Evolutionary conservation across 2,329 filamentous ascomycete species (phyloP).

Genomic region (Zasmidium cellare): DNA sequence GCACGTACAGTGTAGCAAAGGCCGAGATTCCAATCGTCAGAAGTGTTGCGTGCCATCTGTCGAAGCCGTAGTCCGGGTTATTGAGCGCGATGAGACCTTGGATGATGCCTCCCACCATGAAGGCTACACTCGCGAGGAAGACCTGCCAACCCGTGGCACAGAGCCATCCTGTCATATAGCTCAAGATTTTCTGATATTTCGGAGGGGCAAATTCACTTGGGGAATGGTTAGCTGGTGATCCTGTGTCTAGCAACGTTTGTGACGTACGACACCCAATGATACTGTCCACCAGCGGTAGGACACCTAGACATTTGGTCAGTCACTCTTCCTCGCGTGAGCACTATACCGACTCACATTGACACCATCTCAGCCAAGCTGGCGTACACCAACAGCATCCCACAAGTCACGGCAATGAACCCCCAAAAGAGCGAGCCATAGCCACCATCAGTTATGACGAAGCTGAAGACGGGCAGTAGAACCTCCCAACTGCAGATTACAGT

Average conservation of each 20-base stretch:
- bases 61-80: conserved; percentile 14
- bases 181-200: conserved; percentile 24
- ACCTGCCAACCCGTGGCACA: conserved; percentile 41
- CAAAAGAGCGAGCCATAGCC: conserved; percentile 25
- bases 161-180: conserved; percentile 31
- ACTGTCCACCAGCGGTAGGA: conserved; percentile 23
- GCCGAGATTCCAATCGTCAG: conserved; percentile 32
- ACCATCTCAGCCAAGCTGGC: conserved; percentile 23
- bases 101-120: conserved; percentile 38
- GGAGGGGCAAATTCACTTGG: conserved; percentile 28
- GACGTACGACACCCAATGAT: not conserved
- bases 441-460: conserved; percentile 20
- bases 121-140: conserved; percentile 43
- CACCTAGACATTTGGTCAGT: conserved; percentile 14
- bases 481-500: conserved; percentile 1
- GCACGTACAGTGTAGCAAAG: conserved; percentile 17
- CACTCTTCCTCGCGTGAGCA: too few species aligned
- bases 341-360: conserved; percentile 6
- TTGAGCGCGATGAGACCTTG: conserved; percentile 17
- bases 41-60: conserved; percentile 46
- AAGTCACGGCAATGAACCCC: conserved; percentile 19
- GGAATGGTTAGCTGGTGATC: too few species aligned
- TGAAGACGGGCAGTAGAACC: conserved; percentile 3
- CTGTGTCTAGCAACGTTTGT: not conserved
- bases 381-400: conserved; percentile 21